Percentiles rank a stretch among this genome's conserved stretches.
Conservation (phyloP, 495 filamentous ascomycete genomes). For the Poronia punctata region DNA sequence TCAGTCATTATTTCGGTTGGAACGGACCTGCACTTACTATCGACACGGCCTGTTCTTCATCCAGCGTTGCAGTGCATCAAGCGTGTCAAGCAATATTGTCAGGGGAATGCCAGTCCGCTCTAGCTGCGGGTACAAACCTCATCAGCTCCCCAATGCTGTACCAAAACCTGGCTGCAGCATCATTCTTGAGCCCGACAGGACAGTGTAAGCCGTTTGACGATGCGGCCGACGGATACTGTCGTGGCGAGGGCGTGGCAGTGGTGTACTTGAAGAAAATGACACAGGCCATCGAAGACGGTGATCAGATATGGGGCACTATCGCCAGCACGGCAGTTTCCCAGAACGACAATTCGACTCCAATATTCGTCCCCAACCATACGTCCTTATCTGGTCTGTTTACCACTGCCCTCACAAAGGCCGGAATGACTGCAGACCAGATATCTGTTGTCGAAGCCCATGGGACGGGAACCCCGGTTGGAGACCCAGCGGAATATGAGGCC, state of each 20-base stretch:
- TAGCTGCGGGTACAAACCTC: constrained; percentile 24
- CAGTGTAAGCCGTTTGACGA: constrained; percentile 54
- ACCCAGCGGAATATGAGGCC: constrained; percentile 31
- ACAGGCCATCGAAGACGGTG: constrained; percentile 52
- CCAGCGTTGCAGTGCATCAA: constrained; percentile 33
- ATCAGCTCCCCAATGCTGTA: not conserved
- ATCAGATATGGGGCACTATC: constrained; percentile 52
- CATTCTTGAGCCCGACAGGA: constrained; percentile 30
- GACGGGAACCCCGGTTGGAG: constrained; percentile 34
- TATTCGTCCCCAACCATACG: constrained; percentile 25
- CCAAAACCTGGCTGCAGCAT: constrained; percentile 26
- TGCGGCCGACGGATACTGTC: constrained; percentile 57
- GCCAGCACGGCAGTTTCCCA: constrained; percentile 45
- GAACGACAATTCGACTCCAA: constrained; percentile 22
- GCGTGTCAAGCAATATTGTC: constrained; percentile 27
- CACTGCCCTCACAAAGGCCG: not conserved
- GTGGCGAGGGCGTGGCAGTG: constrained; percentile 51
- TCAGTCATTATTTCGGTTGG: constrained; percentile 40
- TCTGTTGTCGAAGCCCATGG: constrained; percentile 34
- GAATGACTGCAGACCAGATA: constrained; percentile 12
- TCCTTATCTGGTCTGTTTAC: constrained; percentile 21
- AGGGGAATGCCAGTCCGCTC: constrained; percentile 28
- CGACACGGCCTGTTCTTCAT: constrained; percentile 45
- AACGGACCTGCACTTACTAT: constrained; percentile 38
- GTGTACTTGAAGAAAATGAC: constrained; percentile 54